Conservation (phyloP, 306 rosid genomes). For the Trifolium pratense region DNA sequence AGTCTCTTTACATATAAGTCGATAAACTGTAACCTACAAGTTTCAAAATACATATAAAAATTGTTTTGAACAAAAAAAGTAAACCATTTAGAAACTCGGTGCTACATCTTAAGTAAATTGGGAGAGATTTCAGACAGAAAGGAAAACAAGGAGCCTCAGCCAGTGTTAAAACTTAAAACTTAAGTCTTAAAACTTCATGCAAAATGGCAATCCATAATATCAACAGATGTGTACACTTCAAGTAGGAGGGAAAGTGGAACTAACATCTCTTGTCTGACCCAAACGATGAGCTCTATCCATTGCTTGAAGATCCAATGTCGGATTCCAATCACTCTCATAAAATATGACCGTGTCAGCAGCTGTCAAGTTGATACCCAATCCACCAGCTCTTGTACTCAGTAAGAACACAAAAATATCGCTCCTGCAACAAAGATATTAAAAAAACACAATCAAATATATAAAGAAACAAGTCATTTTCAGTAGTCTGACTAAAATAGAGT, state of each 20-base stretch:
- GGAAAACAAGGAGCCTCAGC: constrained; percentile 6
- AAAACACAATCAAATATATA: constrained; percentile 19
- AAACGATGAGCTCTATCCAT: constrained; percentile 99
- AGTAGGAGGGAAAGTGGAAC: constrained; percentile 35
- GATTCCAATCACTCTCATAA: constrained; percentile 99
- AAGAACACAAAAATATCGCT: constrained; percentile 91
- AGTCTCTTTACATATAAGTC: constrained; percentile 95
- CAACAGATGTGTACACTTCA: not conserved
- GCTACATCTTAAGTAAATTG: constrained; percentile 34
- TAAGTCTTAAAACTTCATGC: constrained; percentile 9
- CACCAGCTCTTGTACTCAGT: constrained; percentile 99
- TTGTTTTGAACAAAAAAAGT: constrained; percentile 16
- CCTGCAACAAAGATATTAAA: constrained; percentile 57
- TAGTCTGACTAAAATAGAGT: constrained; percentile 17
- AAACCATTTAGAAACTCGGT: not conserved
- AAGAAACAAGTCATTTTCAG: constrained; percentile 21
- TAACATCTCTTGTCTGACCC: constrained; percentile 98
- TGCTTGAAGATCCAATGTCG: constrained; percentile 94
- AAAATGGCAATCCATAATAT: constrained; percentile 28
- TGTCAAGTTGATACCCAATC: constrained; percentile 98
- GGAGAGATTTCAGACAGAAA: constrained; percentile 26
- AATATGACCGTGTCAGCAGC: constrained; percentile 99
- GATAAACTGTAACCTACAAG: constrained; percentile 89
- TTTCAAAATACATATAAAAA: constrained; percentile 32
- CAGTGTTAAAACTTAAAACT: not conserved